phyloP scores from a whole-genome alignment of 1,284 basidiomycete species.

The Leccinum fuscescens region DNA sequence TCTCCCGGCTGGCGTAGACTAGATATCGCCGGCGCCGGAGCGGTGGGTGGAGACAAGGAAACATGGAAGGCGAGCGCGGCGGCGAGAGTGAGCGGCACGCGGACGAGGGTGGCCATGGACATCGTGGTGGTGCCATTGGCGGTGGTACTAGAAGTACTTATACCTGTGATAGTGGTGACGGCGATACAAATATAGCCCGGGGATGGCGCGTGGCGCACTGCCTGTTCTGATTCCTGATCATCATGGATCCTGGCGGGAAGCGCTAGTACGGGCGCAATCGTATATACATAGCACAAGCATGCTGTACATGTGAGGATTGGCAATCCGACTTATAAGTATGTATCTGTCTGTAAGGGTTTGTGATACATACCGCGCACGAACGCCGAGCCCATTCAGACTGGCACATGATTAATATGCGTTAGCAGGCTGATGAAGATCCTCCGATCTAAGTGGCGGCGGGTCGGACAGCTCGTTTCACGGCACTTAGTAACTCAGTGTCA shows the following conservation, averaged over 20 bases:
- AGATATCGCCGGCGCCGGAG: not conserved
- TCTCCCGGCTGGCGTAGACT: not conserved
- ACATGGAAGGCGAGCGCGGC: slow-evolving; percentile 25
- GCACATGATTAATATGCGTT: not conserved
- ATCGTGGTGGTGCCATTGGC: not conserved
- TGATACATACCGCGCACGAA: no score
- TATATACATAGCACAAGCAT: no score
- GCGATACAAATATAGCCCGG: not conserved
- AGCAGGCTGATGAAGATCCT: not conserved
- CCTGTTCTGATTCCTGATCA: not conserved
- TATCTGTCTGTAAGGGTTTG: no score
- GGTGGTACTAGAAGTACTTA: not conserved
- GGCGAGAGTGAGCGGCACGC: slow-evolving; percentile 19
- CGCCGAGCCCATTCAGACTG: not conserved
- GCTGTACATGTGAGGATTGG: no score
- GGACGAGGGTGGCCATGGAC: slow-evolving; percentile 10
- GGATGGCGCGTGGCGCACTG: not conserved
- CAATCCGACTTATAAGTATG: no score
- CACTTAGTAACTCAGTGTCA: no score
- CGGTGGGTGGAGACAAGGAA: slow-evolving; percentile 16
- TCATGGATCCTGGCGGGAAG: no score
- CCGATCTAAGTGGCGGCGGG: not conserved
- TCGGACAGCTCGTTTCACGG: no score
- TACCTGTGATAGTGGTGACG: not conserved
- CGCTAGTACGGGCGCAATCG: no score